phyloP scores from a whole-genome alignment of 768 basidiomycete species.

The Leccinum imitatum region DNA sequence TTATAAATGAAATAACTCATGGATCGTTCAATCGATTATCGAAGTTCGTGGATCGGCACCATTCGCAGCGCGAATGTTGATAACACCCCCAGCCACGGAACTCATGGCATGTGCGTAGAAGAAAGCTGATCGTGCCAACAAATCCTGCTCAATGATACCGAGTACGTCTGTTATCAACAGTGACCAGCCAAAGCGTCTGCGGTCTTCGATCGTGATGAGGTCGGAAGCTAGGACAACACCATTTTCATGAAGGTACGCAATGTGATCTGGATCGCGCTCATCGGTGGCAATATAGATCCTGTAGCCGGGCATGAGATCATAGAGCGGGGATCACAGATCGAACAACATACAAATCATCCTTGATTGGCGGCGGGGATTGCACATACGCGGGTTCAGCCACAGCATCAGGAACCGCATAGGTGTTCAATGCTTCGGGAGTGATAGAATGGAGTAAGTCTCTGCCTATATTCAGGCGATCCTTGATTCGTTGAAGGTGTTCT shows the following conservation, averaged over 20 bases:
- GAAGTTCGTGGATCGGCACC: slow-evolving; percentile 41
- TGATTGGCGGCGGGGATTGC: slow-evolving; percentile 17
- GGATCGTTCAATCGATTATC: slow-evolving; percentile 32
- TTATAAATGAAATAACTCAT: background rate
- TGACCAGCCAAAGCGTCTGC: slow-evolving; percentile 42
- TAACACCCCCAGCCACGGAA: slow-evolving; percentile 41
- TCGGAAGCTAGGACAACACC: slow-evolving; percentile 42
- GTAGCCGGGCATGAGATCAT: slow-evolving; percentile 7
- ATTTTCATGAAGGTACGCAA: slow-evolving; percentile 34
- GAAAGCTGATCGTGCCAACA: slow-evolving; percentile 37
- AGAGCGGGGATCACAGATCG: background rate
- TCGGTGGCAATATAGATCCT: slow-evolving; percentile 42
- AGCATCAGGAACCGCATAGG: slow-evolving; percentile 24
- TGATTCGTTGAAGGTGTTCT: slow-evolving; percentile 38
- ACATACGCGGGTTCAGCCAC: slow-evolving; percentile 17
- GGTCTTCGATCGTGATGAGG: slow-evolving; percentile 43
- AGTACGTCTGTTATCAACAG: slow-evolving; percentile 43
- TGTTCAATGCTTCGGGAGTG: slow-evolving; percentile 14
- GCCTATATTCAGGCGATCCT: slow-evolving; percentile 21
- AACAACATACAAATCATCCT: slow-evolving; percentile 21
- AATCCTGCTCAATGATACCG: slow-evolving; percentile 43
- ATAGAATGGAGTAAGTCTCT: slow-evolving; percentile 23
- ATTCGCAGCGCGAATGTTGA: slow-evolving; percentile 40
- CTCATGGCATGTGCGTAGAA: slow-evolving; percentile 46
- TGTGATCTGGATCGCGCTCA: slow-evolving; percentile 38